Evolutionary conservation across 306 rosid genomes (phyloP).

Genomic region (Prosopis cineraria): DNA sequence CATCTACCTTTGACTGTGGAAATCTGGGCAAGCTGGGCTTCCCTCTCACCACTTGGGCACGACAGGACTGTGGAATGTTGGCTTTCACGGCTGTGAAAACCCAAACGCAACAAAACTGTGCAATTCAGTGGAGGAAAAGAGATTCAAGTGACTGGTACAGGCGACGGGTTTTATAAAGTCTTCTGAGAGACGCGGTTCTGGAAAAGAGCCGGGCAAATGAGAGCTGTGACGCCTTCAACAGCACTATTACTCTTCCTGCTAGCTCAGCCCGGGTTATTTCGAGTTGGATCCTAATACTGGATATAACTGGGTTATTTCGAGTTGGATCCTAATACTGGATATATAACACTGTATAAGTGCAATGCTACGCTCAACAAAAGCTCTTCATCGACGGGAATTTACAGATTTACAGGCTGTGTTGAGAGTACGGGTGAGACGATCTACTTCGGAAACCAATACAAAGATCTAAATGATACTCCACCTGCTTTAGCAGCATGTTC

Average conservation of each 20-base stretch:
- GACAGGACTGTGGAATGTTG: slow-evolving; percentile 33
- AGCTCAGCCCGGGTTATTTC: slow-evolving; percentile 1
- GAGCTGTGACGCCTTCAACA: slow-evolving; percentile 13
- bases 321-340: neutral
- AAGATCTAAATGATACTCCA: neutral
- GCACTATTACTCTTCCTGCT: slow-evolving; percentile 15
- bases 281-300: too few species aligned
- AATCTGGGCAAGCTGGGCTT: neutral
- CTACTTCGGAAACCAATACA: slow-evolving; percentile 1
- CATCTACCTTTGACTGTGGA: slow-evolving; percentile 37
- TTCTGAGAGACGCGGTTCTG: neutral
- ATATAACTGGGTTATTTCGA: slow-evolving; percentile 21
- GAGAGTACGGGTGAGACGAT: neutral
- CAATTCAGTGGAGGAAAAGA: neutral
- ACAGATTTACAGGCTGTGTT: neutral
- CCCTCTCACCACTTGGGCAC: slow-evolving; percentile 26
- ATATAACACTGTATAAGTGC: slow-evolving; percentile 31
- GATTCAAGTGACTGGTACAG: neutral
- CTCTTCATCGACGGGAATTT: neutral
- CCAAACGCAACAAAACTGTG: neutral
- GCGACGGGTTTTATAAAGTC: neutral
- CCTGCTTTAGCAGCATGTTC: slow-evolving; percentile 21
- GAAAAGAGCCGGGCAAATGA: neutral
- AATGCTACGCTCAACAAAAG: neutral
- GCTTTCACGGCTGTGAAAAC: slow-evolving; percentile 29